Base-by-base conservation (phyloP, 2,329 filamentous ascomycete species). In the Aotearoamyces nothofagi region DNA sequence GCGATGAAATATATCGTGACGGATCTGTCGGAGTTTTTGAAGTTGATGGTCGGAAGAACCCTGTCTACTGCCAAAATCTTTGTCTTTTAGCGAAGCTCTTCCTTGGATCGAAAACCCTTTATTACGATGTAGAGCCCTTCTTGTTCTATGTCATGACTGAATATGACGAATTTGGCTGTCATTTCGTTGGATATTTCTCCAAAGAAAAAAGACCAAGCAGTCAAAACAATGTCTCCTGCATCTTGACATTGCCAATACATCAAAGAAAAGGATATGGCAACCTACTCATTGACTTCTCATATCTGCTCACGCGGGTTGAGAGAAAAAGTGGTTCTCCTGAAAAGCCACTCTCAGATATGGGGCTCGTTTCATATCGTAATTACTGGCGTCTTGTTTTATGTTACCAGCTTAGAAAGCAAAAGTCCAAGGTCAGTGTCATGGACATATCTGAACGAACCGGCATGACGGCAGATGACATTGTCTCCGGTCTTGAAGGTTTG, bases 141-240 rank as follows among this genome's bases (percentile, higher is more conserved):
- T 56, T 96, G 5, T 96, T 96, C 58, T 96, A 96, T 51, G 86
- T 94, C 43, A 81, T 96, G 58, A 92, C 84, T 39, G 90, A 93
- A 44, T 87, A 86, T 42, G 81, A 94, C 46, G 78, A 90, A 32
- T 69, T 78, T 11, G 87, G 87, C 11, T 94, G 90, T 48, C 90
- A 94, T 50, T 90, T 98, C 41, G 87, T 96, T 15, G 90, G 90
- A n/a, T 98, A 98, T 50, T 98, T 98, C 46, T 96, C 90, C 28
- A 98, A 98, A 52, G 90, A 98, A 56, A 98, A 98, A 56, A 69
- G 92, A 24, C 78, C 83, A 2, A 87, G 82, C 52, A 92, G 84
- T 36, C 78, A 86, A 43, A 96, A 98, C 53, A 98, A 98, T 40
- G 90, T 98, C 26, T 94, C 84, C 6, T 98, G 90, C 53, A 98